Base-by-base conservation (phyloP, 2,329 filamentous ascomycete genomes). In the Monilinia aucupariae region DNA sequence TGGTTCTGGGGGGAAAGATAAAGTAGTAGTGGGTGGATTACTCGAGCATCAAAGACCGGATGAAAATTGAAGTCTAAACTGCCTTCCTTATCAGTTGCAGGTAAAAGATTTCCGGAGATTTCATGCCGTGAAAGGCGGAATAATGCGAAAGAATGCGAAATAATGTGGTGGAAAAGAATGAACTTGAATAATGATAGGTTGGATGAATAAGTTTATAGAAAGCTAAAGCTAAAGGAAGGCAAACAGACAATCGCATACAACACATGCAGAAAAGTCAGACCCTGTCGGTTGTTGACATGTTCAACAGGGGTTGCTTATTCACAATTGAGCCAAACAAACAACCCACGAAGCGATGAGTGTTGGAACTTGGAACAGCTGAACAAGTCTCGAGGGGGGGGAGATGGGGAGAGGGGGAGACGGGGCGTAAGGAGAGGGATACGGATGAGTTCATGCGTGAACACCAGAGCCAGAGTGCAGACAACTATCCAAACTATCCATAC, bases 201-300 rank as follows among this genome's bases (percentile, higher is more conserved):
- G 34, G 1, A 54, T 20, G 15, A 10, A 45, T 9, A 56, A 34
- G 32, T 4, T 2, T 45, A 43, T 39, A 56, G 51, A 43, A 48
- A 56, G 51, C 22, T 34, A 47, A 55, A 49, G 43, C 27, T 30
- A 30, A 3, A 30, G 52, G 25, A 20, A 47, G 56, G 13, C 43
- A 32, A 17, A 27, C 32, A 13, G 27, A 43, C 20, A 61, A 37
- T 34, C 41, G 59, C 50, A 61, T 49, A 53, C 59, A 61, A 62
- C 59, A 48, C 51, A 62, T 62, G 59, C 59, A 62, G 59, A 49
- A 55, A 62, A 62, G n/a, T 22, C 9, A 47, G 43, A 10, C 41
- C 59, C 50, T 62, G 59, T 43, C 27, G 30, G n/a, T 25, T 39
- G 59, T 61, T 55, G 41, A 61, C 41, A 47, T 48, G 41, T 55